Evolutionary conservation across 2,329 filamentous ascomycete species (phyloP), one percentile per base, ranked within the genome.

Genomic region (Ophiostoma quercus): DNA sequence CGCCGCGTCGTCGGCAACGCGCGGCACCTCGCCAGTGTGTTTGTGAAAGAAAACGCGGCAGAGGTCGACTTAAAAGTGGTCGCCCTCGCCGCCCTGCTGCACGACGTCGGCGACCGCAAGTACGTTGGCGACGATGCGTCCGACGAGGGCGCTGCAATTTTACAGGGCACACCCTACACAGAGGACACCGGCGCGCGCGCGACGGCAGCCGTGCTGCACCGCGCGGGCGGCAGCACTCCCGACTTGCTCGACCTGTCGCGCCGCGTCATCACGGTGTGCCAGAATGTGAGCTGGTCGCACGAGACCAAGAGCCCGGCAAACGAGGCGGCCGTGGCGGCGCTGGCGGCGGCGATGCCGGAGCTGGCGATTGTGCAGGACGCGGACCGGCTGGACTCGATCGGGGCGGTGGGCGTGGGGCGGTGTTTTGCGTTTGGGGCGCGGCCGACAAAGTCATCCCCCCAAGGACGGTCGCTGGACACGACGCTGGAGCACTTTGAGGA

Each of bases 301-400:
- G 94, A 97, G 79, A 82, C 86, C 67, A 86, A 85, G 74, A 83
- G 93, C 75, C 89, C 90, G 0, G 86, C 85, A 74, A 83, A 93
- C 75, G 89, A 89, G 0, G 80, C 79, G 6, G 79, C 80, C 14
- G 88, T 92, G 9, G 79, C 78, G n/a, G 78, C 80, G 1, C 82
- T 94, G n/a, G 82, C 96, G n/a, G 77, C 77, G 6, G 76, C 80
- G 39, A 82, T 91, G 77, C 92, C 92, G 0, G 92, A 95, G 78
- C 81, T 95, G 43, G 93, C 87, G 0, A 86, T 96, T 66, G 92
- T 97, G 41, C 94, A 97, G 80, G 94, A 97, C 78, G 94, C 94
- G 3, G 94, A 97, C 80, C 84, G 94, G 7, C 82, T 98, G n/a
- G 94, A 98, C 79, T 91, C 93, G 3, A 88, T 97, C 67, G 94